These are phyloP conservation scores for Lablab purpureus DNA, from an alignment of 306 rosid genomes.

Conservation along the genomic window DNA sequence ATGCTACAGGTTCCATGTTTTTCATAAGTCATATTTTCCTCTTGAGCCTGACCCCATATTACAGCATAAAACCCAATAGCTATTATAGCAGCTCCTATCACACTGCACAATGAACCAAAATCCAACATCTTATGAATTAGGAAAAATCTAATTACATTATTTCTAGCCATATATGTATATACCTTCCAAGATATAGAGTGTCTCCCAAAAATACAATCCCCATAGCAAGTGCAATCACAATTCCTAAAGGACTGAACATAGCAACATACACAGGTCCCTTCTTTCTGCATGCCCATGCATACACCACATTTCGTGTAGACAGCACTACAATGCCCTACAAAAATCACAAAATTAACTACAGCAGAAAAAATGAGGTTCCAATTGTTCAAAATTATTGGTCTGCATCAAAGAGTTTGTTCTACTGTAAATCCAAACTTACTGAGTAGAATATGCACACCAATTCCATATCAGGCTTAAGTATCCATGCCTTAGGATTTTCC, in stretches of 20 bases:
- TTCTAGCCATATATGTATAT: not conserved
- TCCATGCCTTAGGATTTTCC: conserved; percentile 42
- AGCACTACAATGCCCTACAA: conserved; percentile 49
- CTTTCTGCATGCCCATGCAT: conserved; percentile 49
- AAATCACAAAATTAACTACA: too few species aligned
- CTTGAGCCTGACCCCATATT: conserved; percentile 58
- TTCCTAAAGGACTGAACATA: conserved; percentile 55
- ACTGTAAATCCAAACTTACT: conserved; percentile 18
- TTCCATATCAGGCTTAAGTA: conserved; percentile 32
- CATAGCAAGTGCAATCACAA: conserved; percentile 54
- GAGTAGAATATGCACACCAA: conserved; percentile 19
- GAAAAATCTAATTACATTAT: not conserved
- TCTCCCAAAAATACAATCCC: conserved; percentile 54
- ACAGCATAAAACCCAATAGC: conserved; percentile 56
- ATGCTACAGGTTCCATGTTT: not conserved
- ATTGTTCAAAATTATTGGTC: not conserved
- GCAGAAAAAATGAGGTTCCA: not conserved
- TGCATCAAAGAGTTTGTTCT: not conserved
- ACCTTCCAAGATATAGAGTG: conserved; percentile 58
- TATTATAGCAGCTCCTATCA: conserved; percentile 48
- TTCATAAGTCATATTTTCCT: conserved; percentile 13
- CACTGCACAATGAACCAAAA: conserved; percentile 33
- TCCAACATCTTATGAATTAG: not conserved
- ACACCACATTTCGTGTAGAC: conserved; percentile 39
- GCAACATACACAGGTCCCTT: conserved; percentile 57